Evolutionary conservation across 1,284 basidiomycete genomes (phyloP), one percentile per base, ranked within the genome.

Genomic region (Austroboletus rostrupii): DNA sequence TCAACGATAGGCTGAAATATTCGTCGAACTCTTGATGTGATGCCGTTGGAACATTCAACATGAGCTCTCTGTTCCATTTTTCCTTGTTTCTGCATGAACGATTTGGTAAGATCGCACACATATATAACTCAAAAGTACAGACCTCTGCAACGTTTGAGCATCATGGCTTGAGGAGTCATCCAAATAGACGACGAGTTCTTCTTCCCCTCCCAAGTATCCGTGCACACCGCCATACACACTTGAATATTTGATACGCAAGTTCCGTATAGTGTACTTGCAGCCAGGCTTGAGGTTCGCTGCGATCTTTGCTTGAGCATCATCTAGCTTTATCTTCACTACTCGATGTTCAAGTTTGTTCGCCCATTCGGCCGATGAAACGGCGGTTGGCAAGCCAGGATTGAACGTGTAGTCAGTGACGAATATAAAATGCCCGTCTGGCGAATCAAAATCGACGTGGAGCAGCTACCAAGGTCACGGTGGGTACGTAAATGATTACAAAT

Each of bases 391-490:
- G 44, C 76, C 66, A 8, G 70, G 53, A 48, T 82, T 76, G 7
- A 68, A 60, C 2, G 83, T 84, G 59, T 86, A 88, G 61, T 89
- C 86, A 9, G 85, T 87, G 20, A 84, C 77, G 57, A 77, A 83
- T 28, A 85, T 61, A 61, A 72, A 66, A 41, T 61, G 60, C 20
- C 67, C 67, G 23, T 68, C 61, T 20, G 65, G 58, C 45, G 61
- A 53, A 62, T 67, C 31, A 43, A 60, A 45, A 31, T 68, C 68
- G 16, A 71, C 54, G 51, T 76, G 70, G 6, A 87, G 65, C 28
- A 86, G 61, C 85, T 79, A 51, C 11, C 44, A 43, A 23, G 23
- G 38, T 59, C 17, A 26, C 13, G 6, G 49, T 52, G 16, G 48
- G 52, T 7, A 48, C 39, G 16, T 8, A 33, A 33, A 43, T 29